Conservation (phyloP, 225 moss, liverwort and hornwort species). For the Asterella californica region DNA sequence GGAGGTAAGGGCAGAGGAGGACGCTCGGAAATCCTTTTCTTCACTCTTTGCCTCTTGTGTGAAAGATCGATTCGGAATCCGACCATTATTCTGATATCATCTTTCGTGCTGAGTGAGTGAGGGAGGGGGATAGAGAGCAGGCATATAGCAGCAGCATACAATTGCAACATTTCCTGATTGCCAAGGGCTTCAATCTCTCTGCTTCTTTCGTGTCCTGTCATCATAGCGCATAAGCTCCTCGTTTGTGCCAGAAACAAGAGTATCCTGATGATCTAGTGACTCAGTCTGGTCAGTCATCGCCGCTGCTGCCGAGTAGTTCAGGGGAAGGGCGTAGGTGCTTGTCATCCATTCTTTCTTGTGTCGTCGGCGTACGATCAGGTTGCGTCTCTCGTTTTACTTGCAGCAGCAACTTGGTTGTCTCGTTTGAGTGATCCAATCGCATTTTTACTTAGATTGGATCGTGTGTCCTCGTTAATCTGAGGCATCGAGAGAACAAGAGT, state of each 20-base stretch:
- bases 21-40: background rate
- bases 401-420: slow-evolving; percentile 5
- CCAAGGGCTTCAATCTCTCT: background rate
- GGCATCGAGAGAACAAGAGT: slow-evolving; percentile 32
- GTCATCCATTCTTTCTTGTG: background rate
- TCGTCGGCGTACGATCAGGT: background rate
- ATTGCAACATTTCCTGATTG: background rate
- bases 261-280: background rate
- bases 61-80: background rate
- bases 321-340: background rate
- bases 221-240: background rate
- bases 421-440: slow-evolving; percentile 6
- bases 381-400: background rate
- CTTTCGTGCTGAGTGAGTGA: background rate
- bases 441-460: slow-evolving; percentile 14
- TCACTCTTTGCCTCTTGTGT: background rate
- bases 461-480: slow-evolving; percentile 17
- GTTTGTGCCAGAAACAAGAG: background rate
- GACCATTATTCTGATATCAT: background rate
- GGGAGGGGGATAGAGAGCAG: background rate
- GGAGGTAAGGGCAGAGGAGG: background rate
- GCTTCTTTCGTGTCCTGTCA: background rate
- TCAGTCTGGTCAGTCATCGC: background rate
- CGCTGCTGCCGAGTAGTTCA: background rate
- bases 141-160: background rate